Base-by-base conservation (phyloP, 2,329 filamentous ascomycete genomes). In the Ceratocystiopsis sp. region DNA sequence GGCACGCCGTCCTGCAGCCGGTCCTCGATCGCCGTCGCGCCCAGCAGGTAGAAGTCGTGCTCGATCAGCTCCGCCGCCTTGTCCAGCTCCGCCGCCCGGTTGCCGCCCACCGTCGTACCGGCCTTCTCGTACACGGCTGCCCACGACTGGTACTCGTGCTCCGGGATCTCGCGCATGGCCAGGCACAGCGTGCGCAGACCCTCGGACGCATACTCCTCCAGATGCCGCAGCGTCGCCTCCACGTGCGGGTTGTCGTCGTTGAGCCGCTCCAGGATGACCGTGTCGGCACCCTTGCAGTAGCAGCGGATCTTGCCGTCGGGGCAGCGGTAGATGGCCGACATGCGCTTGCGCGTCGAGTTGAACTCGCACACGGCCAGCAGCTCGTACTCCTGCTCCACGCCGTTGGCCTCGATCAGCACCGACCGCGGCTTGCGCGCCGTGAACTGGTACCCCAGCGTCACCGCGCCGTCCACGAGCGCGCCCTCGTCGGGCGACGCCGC, bases 131-230 rank as follows among this genome's bases (percentile, higher is more conserved):
- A 96, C 29, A 98, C 75, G 50, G 79, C 71, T 58, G 71, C 73
- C 91, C 91, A 98, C 55, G 93, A 79, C 51, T 77, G 72, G 55
- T 80, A 98, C 56, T 98, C 91, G 21, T 82, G 70, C 50, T 98
- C 89, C 0, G 87, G 78, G 18, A 98, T 67, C 59, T 96, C 91
- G 44, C 91, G 82, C 80, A 94, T 85, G 11, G 91, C 86, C 50
- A 98, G 66, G 63, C 93, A 98, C 14, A 98, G 73, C 6, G 91
- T 98, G 54, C 91, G 81, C 42, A 98, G 69, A 60, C 91, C 93
- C 53, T 98, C 91, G 0, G 89, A 93, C 8, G 91, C 91, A 58
- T 98, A 98, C 56, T 98, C 93, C 61, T 98, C 93, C n/a, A 98
- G 70, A 59, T 98, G 93, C 44, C 86, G 78, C 49, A 96, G 66